These are phyloP conservation scores for Wallacemonas rigidus DNA, from an alignment of 208 protist genomes.

Conservation along the genomic window DNA sequence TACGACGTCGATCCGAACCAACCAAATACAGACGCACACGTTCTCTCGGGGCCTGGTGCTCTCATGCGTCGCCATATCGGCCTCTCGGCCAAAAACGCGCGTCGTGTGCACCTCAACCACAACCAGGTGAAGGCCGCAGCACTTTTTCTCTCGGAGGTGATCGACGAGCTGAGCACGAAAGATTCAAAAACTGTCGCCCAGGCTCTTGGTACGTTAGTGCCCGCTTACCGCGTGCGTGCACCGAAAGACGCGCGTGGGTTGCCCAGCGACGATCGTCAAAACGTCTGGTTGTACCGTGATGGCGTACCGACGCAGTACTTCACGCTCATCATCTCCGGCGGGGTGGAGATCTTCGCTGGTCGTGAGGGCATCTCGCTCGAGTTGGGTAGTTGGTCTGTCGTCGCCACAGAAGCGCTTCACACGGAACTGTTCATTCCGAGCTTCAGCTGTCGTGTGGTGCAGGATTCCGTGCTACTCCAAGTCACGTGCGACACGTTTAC, in stretches of 20 bases:
- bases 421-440: slow-evolving; percentile 68
- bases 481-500: slow-evolving; percentile 71
- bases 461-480: slow-evolving; percentile 83
- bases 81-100: slow-evolving; percentile 74
- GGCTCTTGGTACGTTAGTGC: slow-evolving; percentile 57
- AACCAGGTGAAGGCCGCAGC: slow-evolving; percentile 85
- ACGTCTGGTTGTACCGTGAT: slow-evolving; percentile 90
- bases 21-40: slow-evolving; percentile 10
- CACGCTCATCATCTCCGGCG: slow-evolving; percentile 84
- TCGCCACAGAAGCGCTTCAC: slow-evolving; percentile 70
- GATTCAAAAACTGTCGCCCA: slow-evolving; percentile 50
- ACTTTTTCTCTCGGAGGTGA: slow-evolving; percentile 81
- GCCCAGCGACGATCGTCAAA: slow-evolving; percentile 76
- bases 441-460: slow-evolving; percentile 90
- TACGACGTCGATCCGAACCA: slow-evolving; percentile 84
- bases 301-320: slow-evolving; percentile 80
- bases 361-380: slow-evolving; percentile 83
- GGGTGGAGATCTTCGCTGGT: slow-evolving; percentile 86
- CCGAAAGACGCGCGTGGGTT: slow-evolving; percentile 80
- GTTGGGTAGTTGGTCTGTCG: slow-evolving; percentile 83
- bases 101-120: slow-evolving; percentile 70
- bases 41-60: slow-evolving; percentile 1
- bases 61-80: slow-evolving; percentile 66
- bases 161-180: slow-evolving; percentile 73
- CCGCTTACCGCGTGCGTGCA: slow-evolving; percentile 73